Base-by-base conservation (phyloP, 148 eudicot genomes). In the Dianthus caryophyllus region DNA sequence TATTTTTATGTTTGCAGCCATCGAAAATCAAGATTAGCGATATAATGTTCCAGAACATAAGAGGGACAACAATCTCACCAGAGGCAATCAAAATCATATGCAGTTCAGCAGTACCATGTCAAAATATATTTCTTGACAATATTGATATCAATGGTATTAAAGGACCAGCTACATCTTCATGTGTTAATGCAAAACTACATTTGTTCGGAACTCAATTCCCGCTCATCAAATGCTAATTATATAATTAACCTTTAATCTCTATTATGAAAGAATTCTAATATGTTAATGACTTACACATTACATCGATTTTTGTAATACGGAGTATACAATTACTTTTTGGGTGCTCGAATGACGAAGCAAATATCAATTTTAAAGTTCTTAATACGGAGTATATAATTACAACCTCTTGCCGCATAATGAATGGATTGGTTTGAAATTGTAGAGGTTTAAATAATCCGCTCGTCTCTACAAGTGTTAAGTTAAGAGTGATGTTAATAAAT, bases 71-170 rank as follows among this genome's bases (percentile, higher is more conserved):
- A 57, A 31, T 50, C 6, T 36, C 77, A 4, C 65, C 74, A 0
- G 57, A 73, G 33, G 77, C 81, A 2, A 60, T 78, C 7, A 60
- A 22, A 12, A 65, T 78, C 27, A 58, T 6, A 56, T 78, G 81
- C 49, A 78, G 81, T 27, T 78, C 81, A 6, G 71, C 71, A 2
- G 81, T 73, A 11, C 81, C 81, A 7, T 78, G 81, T 48, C 64
- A 78, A 17, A 78, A 78, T 43, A 50, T 78, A 0, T 56, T 69
- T 66, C 61, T 78, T 31, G 26, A 58, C 14, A 59, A 73, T 63
- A 66, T 78, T 11, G 51, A 70, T 53, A 52, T 78, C 29, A 66
- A 1, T 11, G 71, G 74, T 36, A 31, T 39, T 18, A 51, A 36
- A 0, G 81, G 77, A 1, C 68, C 70, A 31, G 7, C 65, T 22